phyloP scores from a whole-genome alignment of 2,329 filamentous ascomycete genomes.

The Ophiocordyceps sinensis region DNA sequence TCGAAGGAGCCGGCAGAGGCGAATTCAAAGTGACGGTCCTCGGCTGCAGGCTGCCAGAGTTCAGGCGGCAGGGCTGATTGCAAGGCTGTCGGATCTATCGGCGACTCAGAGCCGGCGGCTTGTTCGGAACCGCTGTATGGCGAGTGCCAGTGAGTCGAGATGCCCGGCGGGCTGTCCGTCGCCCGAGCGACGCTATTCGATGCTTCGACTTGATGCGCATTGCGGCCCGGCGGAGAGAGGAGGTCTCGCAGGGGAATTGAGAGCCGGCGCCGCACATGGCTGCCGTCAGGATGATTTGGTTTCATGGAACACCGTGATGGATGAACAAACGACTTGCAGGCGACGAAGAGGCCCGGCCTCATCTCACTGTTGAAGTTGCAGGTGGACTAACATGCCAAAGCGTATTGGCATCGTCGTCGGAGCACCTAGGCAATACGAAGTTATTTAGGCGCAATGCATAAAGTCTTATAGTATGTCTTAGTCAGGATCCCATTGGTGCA shows the following conservation, averaged over 20 bases:
- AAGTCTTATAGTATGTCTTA: no score
- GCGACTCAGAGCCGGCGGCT: conserved; percentile 26
- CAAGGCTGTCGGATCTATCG: conserved; percentile 37
- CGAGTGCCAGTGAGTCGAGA: conserved; percentile 40
- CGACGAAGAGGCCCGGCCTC: conserved; percentile 1
- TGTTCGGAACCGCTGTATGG: conserved; percentile 25
- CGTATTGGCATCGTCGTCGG: background rate
- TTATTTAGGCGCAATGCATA: no score
- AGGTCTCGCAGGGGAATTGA: conserved; percentile 63
- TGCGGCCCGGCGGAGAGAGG: conserved; percentile 8
- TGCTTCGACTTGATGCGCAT: background rate
- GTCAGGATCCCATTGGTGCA: no score
- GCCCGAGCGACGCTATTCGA: conserved; percentile 4
- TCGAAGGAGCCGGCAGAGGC: conserved; percentile 16
- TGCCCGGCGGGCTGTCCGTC: conserved; percentile 21
- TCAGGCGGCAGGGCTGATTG: conserved; percentile 41
- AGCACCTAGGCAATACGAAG: no score
- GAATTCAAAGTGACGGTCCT: conserved; percentile 11
- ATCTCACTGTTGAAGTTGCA: conserved; percentile 2
- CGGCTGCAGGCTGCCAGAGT: conserved; percentile 19
- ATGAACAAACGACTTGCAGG: background rate
- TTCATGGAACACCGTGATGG: conserved; percentile 11
- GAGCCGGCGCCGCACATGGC: conserved; percentile 12
- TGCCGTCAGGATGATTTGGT: conserved; percentile 12
- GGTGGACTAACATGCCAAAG: background rate